Percentiles rank a stretch among this genome's conserved stretches.
phyloP scores from a whole-genome alignment of 805 yeast genomes.

The Yamadazyma sp. region DNA sequence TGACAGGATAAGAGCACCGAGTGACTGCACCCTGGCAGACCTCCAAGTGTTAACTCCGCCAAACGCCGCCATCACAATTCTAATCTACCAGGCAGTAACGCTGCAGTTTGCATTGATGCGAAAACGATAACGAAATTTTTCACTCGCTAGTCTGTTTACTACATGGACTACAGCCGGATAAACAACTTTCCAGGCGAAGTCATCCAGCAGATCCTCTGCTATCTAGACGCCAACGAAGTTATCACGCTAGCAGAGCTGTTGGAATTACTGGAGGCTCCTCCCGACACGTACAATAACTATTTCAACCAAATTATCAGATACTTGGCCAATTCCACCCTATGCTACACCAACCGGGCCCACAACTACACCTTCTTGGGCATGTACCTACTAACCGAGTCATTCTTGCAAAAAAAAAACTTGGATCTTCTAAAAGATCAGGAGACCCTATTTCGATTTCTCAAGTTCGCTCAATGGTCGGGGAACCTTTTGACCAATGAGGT shows the following conservation, averaged over 20 bases:
- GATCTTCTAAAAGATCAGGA: constrained; percentile 9
- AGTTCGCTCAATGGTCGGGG: constrained; percentile 7
- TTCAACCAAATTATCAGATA: not conserved
- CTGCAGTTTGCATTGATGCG: not conserved
- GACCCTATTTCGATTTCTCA: constrained; percentile 6
- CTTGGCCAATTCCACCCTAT: constrained; percentile 1
- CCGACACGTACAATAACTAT: not conserved
- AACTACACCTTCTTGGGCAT: constrained; percentile 17
- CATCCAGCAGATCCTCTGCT: constrained; percentile 5
- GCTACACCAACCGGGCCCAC: constrained; percentile 16
- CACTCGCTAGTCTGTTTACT: not conserved
- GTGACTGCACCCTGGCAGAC: too few relatives aligned
- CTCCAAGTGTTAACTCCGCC: too few relatives aligned
- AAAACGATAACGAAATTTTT: not conserved
- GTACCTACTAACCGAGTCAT: constrained; percentile 19
- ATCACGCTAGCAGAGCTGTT: not conserved
- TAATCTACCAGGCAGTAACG: not conserved
- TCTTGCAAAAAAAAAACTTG: constrained; percentile 13
- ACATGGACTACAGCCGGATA: constrained; percentile 3
- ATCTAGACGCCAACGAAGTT: constrained; percentile 10
- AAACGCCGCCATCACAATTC: too few relatives aligned
- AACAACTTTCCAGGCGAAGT: constrained; percentile 13
- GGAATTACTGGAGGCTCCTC: not conserved
- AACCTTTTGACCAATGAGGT: constrained; percentile 6
- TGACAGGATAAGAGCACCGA: too few relatives aligned